Base-by-base conservation (phyloP, 192 early-diverging fungal species). In the Coemansia sp. region DNA sequence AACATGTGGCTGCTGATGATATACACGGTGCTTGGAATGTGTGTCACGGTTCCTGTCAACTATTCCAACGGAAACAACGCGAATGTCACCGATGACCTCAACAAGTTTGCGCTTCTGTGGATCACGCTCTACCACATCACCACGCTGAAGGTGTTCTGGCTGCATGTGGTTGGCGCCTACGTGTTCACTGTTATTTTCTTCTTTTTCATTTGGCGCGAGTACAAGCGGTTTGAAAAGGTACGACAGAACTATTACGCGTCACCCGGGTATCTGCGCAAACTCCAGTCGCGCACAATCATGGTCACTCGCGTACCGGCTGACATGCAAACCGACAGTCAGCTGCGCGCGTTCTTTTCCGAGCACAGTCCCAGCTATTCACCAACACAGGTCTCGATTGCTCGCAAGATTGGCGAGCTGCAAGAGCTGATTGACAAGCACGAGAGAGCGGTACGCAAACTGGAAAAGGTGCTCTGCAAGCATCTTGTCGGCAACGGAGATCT, bases 231-330 rank as follows among this genome's bases (percentile, higher is more conserved):
- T 63, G 71, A 90, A 8, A 55, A 55, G 40, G 83, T 85, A 47
- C 76, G 80, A 63, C 82, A 87, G 47, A 52, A 66, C 11, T 85
- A 90, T 67, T 93, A 85, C 73, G 66, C 85, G 39, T 89, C 86
- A 21, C 76, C 86, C 1, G 71, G 68, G 0, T 91, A 90, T 64
- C 85, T 87, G 66, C 80, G 82, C 62, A 82, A 87, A 26, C 74
- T 91, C 61, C 87, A 90, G 61, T 86, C 88, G 16, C 85, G 88
- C 56, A 91, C 91, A 5, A 39, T 92, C 45, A 87, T 91, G 81
- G 66, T 91, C 16, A 85, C 87, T 8, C 86, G 87, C 15, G 68
- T 93, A 15, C 90, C 90, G 1, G 22, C 63, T 2, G 77, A 78
- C 13, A 65, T 90, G 63, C 89, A 87, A 66, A 82, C 68, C 46